Evolutionary conservation across 2,329 filamentous ascomycete genomes (phyloP), one percentile per base, ranked within the genome.

Genomic region (Stylonectria norvegica): DNA sequence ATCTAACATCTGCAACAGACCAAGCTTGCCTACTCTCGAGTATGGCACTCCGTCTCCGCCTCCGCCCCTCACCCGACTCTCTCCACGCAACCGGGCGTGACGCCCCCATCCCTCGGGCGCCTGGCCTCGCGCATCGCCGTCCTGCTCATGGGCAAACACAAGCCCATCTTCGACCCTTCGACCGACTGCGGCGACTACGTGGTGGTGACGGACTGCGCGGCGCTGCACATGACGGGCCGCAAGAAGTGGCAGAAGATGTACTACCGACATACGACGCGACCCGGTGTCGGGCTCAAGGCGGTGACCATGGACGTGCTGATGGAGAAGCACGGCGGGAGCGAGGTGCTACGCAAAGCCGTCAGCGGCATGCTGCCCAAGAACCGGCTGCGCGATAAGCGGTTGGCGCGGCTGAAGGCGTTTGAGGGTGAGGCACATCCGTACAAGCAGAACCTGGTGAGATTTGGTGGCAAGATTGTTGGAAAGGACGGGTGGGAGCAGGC

Each of bases 141-240:
- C 38, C 75, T 88, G 45, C 81, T 96, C 37, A 96, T 97, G 90
- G 93, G 93, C 70, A 98, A 98, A 76, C 86, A 98, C 78, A 98
- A 98, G 72, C 93, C 93, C 16, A 95, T 93, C 66, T 98, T 83
- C 72, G 88, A 97, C 69, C 93, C 93, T 2, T 95, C 89, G 16
- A 96, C 90, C 47, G 93, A 98, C 75, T 97, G 93, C 76, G 93
- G 93, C 56, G 93, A 98, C 79, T 98, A 98, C 67, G 90, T 98
- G 10, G 91, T 98, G 1, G 90, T 93, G 36, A 88, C 88, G 25
- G 84, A 89, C 65, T 97, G 93, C 73, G 79, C 85, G 28, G 83
- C 91, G 34, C 75, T 98, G 35, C 83, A 90, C 70, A 85, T 83
- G 1, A 97, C 93, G 6, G 93, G 93, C 53, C 86, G 87, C 64